These are phyloP conservation scores for Skeletonema costatum DNA, from an alignment of 108 stramenopile genomes.

Conservation along the genomic window DNA sequence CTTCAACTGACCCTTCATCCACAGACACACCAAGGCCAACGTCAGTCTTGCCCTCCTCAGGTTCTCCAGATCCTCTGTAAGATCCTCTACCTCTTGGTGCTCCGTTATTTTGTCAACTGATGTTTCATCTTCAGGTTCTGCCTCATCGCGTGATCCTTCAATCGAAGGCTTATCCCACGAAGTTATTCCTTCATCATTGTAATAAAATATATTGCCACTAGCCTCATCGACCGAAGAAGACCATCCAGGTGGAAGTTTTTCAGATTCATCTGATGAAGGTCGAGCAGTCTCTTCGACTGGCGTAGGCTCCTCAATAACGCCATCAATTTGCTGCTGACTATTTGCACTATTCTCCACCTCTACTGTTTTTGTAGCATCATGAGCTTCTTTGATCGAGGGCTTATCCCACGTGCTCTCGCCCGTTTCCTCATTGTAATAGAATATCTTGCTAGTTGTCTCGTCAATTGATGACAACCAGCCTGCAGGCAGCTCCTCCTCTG, in stretches of 20 bases:
- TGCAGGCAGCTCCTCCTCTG: constrained; percentile 14
- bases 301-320: background rate
- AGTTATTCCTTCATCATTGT: constrained; percentile 28
- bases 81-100: background rate
- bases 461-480: constrained; percentile 63
- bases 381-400: background rate
- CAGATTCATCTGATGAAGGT: background rate
- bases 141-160: background rate
- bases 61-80: background rate
- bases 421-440: constrained; percentile 58
- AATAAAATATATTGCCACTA: constrained; percentile 47
- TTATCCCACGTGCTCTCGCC: constrained; percentile 47
- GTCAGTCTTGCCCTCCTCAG: background rate
- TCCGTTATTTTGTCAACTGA: background rate
- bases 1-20: background rate
- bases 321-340: background rate
- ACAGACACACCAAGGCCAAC: background rate
- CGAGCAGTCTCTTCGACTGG: background rate
- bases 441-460: constrained; percentile 12
- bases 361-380: too few species aligned
- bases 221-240: background rate
- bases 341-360: background rate
- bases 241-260: constrained; percentile 54
- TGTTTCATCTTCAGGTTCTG: background rate
- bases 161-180: background rate